Evolutionary conservation across 352 stramenopile genomes (phyloP), one percentile per base, ranked within the genome.

Genomic region (Phytopythium kandeliae): DNA sequence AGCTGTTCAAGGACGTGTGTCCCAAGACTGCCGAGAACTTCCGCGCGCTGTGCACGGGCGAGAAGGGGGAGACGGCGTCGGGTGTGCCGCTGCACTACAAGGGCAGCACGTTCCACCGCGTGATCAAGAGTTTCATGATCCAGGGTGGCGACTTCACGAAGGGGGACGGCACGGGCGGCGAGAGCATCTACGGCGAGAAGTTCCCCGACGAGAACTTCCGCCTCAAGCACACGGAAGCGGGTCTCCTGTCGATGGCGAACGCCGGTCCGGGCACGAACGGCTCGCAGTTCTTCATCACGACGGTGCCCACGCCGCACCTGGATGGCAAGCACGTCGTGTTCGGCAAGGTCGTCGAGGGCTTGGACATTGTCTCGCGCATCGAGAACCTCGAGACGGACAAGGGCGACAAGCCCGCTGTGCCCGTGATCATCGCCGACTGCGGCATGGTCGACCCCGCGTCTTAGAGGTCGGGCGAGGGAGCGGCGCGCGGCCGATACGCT

Each of bases 1-100:
- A 99, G 73, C 71, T 99, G 34, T 96, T 86, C 67, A 86, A 96
- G 59, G 96, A 99, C 69, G 79, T 98, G 30, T 90, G 92, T 24
- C 97, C 97, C 2, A 96, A 97, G 63, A 99, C 97, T 2, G 96
- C 88, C 0, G 96, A 99, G 71, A 99, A 99, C 78, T 99, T 99
- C 80, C 79, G 96, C 52, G 91, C 85, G 35, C 66, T 99, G 24
- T 99, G 96, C 68, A 99, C 96, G 34, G 97, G 97, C 58, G 97
- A 99, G 73, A 90, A 98, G 74, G 95, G 96, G 58, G 80, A 85
- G 46, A 85, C 73, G 62, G 76, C 69, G 48, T 83, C 73, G 33
- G 84, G 85, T 43, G 54, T 89, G 62, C 85, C 87, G 33, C 72
- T 99, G 35, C 92, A 98, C 73, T 99, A 98, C 93, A 99, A 99